These are phyloP conservation scores for Metarhizium rileyi DNA, from an alignment of 2,329 filamentous ascomycete species.

Conservation along the genomic window DNA sequence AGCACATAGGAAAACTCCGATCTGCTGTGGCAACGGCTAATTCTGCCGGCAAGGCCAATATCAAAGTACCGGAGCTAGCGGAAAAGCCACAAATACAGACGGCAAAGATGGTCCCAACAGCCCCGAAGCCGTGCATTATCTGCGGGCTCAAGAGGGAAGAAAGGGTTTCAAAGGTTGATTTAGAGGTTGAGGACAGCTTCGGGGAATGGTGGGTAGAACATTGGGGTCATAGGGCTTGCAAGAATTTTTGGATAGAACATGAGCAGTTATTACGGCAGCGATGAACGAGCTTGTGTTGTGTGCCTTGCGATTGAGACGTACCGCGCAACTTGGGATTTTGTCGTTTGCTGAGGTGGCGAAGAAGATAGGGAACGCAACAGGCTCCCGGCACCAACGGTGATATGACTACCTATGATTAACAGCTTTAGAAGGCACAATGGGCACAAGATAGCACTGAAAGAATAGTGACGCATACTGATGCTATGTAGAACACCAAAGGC, in stretches of 20 bases:
- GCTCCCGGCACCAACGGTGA: no score
- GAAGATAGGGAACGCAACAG: no score
- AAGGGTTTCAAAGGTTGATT: conserved; percentile 64
- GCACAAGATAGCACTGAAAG: no score
- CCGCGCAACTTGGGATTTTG: no score
- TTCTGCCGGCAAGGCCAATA: conserved; percentile 40
- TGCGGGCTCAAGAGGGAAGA: conserved; percentile 87
- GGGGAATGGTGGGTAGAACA: conserved; percentile 95
- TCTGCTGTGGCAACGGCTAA: conserved; percentile 61
- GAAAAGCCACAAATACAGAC: conserved; percentile 59
- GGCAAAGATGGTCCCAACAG: conserved; percentile 64
- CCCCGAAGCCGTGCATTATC: conserved; percentile 67
- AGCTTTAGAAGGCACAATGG: no score
- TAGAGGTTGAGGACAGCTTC: conserved; percentile 78
- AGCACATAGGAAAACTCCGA: conserved; percentile 64
- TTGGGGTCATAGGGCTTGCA: conserved; percentile 72
- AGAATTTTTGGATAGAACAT: conserved; percentile 77
- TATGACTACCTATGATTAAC: no score
- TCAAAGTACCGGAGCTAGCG: conserved; percentile 59
- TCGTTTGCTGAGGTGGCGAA: background rate
- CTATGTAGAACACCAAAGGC: no score
- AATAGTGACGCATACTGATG: no score
- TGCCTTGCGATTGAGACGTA: no score
- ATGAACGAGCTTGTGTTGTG: conserved; percentile 31
- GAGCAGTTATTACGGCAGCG: conserved; percentile 60